phyloP scores from a whole-genome alignment of 2,329 filamentous ascomycete species.

The Trichoderma sp. region DNA sequence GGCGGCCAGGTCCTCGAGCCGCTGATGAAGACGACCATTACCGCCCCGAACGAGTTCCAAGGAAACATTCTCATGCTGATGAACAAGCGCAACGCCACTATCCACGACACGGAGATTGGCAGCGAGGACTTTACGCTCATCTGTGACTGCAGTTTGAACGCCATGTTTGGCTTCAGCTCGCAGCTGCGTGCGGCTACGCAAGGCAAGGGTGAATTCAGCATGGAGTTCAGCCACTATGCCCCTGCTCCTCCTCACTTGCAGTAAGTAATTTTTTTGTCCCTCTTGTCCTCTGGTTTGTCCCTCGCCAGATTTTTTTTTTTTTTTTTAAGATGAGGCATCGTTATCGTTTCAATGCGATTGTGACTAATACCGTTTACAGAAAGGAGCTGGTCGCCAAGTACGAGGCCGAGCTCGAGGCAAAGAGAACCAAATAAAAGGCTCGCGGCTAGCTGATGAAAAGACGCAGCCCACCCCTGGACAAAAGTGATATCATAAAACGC shows the following conservation, averaged over 20 bases:
- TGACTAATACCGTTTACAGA: constrained; percentile 33
- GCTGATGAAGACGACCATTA: constrained; percentile 97
- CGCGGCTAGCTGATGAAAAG: neutral
- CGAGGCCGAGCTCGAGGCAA: constrained; percentile 56
- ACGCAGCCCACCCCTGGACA: neutral
- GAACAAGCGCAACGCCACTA: constrained; percentile 95
- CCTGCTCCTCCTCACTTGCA: constrained; percentile 84
- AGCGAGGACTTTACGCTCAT: constrained; percentile 89
- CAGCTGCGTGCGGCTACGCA: constrained; percentile 91
- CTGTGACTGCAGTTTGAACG: constrained; percentile 89
- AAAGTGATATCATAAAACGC: neutral
- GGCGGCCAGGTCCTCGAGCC: constrained; percentile 87
- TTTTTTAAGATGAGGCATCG: neutral
- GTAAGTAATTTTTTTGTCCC: constrained; percentile 60
- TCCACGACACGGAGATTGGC: constrained; percentile 92
- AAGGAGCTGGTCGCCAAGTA: constrained; percentile 59
- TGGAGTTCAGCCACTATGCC: constrained; percentile 98
- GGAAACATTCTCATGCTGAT: constrained; percentile 90
- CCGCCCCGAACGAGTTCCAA: constrained; percentile 95
- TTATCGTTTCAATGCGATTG: neutral
- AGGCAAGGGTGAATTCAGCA: constrained; percentile 96
- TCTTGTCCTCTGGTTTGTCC: neutral
- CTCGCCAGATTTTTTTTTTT: neutral
- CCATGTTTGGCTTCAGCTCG: constrained; percentile 96
- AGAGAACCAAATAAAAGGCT: constrained; percentile 48